These are phyloP conservation scores for Spirogloea muscicola DNA, from an alignment of 139 green algal species.

Conservation along the genomic window DNA sequence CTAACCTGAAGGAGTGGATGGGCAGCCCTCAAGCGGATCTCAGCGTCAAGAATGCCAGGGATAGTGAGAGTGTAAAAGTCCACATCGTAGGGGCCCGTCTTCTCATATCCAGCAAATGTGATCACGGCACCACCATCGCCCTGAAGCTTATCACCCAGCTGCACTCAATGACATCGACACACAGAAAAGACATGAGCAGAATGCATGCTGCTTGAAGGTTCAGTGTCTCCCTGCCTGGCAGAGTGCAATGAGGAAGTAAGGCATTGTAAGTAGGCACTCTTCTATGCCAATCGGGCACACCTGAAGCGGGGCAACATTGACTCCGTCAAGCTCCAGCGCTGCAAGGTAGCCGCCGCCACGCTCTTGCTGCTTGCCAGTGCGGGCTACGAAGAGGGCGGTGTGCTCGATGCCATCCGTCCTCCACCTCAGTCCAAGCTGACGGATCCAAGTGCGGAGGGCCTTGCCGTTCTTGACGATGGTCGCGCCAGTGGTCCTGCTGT, in stretches of 20 bases:
- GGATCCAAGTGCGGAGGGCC: constrained; percentile 9
- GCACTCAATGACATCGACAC: no score
- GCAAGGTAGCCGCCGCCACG: constrained; percentile 4
- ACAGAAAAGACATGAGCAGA: no score
- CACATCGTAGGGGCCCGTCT: constrained; percentile 1
- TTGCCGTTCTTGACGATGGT: background rate
- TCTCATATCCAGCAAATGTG: background rate
- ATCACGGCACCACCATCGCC: no score
- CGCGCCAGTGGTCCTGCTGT: background rate
- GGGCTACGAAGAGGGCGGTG: background rate
- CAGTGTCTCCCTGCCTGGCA: no score
- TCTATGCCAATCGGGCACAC: background rate
- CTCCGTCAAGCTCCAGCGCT: background rate
- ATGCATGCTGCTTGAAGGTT: no score
- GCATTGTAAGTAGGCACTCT: constrained; percentile 4
- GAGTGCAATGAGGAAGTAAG: no score
- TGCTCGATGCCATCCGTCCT: background rate
- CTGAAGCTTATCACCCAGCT: no score
- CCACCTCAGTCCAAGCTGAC: constrained; percentile 7
- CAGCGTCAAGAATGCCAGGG: background rate
- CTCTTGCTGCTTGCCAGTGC: background rate
- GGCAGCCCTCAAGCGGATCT: background rate
- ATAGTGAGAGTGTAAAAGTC: background rate
- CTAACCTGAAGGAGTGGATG: background rate
- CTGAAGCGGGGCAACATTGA: background rate